Evolutionary conservation across 495 filamentous ascomycete genomes (phyloP).

Genomic region (Emericellopsis terricola): DNA sequence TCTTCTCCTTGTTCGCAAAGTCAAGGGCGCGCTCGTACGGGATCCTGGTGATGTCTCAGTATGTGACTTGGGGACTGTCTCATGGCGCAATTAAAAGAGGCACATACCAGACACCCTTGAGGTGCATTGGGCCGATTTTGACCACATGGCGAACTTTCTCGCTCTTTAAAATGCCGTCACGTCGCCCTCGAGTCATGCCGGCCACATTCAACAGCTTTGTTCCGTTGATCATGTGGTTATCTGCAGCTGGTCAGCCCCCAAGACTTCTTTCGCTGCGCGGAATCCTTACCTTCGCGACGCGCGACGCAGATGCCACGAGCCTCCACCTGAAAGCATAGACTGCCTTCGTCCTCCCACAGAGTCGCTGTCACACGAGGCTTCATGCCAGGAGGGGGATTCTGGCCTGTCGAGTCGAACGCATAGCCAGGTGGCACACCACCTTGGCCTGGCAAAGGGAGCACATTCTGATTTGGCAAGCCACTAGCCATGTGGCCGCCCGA

Average conservation of each 20-base stretch:
- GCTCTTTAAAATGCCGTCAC: slow-evolving; percentile 94
- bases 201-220: slow-evolving; percentile 95
- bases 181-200: slow-evolving; percentile 89
- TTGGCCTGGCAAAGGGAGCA: slow-evolving; percentile 52
- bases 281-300: slow-evolving; percentile 63
- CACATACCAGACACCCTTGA: slow-evolving; percentile 94
- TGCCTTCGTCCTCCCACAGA: slow-evolving; percentile 96
- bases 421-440: slow-evolving; percentile 30
- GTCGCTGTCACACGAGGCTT: slow-evolving; percentile 97
- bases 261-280: slow-evolving; percentile 16
- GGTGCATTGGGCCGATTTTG: slow-evolving; percentile 97
- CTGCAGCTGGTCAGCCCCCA: slow-evolving; percentile 26
- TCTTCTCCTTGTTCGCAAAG: slow-evolving; percentile 99
- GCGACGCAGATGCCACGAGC: slow-evolving; percentile 93
- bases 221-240: slow-evolving; percentile 98
- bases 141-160: slow-evolving; percentile 94
- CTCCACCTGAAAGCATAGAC: slow-evolving; percentile 94
- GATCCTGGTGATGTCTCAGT: slow-evolving; percentile 43
- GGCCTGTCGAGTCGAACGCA: slow-evolving; percentile 77
- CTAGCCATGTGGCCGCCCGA: slow-evolving; percentile 48
- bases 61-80: neutral
- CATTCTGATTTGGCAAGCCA: slow-evolving; percentile 36
- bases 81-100: neutral
- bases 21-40: slow-evolving; percentile 91
- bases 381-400: slow-evolving; percentile 85